These are phyloP conservation scores for Penicillium griseofulvum DNA, from an alignment of 2,329 filamentous ascomycete genomes.

Conservation along the genomic window DNA sequence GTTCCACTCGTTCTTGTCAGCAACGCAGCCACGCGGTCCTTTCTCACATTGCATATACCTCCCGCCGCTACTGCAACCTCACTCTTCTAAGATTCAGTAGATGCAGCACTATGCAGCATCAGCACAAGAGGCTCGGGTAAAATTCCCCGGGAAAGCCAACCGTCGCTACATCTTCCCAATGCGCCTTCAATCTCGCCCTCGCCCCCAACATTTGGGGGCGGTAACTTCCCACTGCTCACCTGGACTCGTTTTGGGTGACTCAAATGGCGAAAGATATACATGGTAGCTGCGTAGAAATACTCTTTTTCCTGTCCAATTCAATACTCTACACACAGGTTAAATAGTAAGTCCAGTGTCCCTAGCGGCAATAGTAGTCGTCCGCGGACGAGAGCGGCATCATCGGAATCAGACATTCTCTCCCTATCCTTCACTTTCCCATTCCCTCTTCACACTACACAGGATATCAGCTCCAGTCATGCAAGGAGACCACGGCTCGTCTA, in stretches of 20 bases:
- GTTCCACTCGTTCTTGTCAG: neutral
- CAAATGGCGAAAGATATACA: neutral
- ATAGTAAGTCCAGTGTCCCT: neutral
- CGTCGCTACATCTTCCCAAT: neutral
- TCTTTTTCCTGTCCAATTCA: neutral
- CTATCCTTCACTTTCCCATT: neutral
- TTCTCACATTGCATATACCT: neutral
- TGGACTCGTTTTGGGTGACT: neutral
- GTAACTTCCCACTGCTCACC: neutral
- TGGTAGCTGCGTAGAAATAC: neutral
- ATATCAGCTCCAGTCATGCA: neutral
- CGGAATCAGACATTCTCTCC: neutral
- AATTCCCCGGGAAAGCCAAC: neutral
- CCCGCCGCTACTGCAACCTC: neutral
- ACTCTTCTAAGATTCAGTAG: neutral
- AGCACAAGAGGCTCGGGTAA: neutral
- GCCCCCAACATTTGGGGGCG: neutral
- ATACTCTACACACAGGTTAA: neutral
- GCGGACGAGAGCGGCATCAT: neutral
- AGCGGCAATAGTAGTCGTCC: too few species aligned
- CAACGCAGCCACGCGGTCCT: neutral
- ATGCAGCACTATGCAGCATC: neutral
- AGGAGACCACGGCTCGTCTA: neutral
- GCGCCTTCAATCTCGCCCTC: neutral
- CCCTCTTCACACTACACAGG: neutral